Percentiles rank a stretch among this genome's conserved stretches.
These are phyloP conservation scores for Casaregolazyma lundiana DNA, from an alignment of 1,139 yeast species.

Conservation along the genomic window DNA sequence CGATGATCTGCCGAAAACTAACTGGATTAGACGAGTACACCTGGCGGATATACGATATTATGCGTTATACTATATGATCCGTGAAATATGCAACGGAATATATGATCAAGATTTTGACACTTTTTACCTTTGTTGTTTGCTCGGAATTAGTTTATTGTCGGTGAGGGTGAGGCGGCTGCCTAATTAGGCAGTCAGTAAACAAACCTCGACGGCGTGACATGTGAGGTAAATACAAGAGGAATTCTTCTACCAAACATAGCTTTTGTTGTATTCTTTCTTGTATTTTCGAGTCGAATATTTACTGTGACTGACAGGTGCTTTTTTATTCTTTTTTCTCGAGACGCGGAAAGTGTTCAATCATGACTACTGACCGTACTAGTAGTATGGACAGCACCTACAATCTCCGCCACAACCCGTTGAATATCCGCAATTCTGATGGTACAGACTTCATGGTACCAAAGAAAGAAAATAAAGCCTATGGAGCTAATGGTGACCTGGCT, in stretches of 20 bases:
- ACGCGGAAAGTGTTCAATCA: neutral
- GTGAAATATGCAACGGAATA: too few species aligned
- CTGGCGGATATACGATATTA: too few species aligned
- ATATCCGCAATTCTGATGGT: conserved; percentile 31
- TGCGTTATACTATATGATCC: too few species aligned
- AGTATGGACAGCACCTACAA: conserved; percentile 25
- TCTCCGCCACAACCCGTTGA: conserved; percentile 26
- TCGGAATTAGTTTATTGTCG: too few species aligned
- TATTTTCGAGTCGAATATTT: neutral
- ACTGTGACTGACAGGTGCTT: neutral
- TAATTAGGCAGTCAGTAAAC: neutral
- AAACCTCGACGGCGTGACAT: neutral
- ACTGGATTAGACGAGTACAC: too few species aligned
- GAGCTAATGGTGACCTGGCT: neutral
- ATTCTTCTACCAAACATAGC: too few species aligned
- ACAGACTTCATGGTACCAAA: conserved; percentile 26
- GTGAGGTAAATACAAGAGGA: neutral
- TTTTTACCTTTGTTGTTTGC: too few species aligned
- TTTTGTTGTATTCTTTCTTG: neutral
- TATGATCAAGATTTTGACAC: too few species aligned
- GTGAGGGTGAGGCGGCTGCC: conserved; percentile 1
- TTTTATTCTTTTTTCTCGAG: neutral
- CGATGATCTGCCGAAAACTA: too few species aligned
- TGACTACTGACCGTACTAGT: conserved; percentile 21
- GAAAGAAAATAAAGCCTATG: neutral